phyloP scores from a whole-genome alignment of 352 stramenopile species.

The Pythium chondricola region DNA sequence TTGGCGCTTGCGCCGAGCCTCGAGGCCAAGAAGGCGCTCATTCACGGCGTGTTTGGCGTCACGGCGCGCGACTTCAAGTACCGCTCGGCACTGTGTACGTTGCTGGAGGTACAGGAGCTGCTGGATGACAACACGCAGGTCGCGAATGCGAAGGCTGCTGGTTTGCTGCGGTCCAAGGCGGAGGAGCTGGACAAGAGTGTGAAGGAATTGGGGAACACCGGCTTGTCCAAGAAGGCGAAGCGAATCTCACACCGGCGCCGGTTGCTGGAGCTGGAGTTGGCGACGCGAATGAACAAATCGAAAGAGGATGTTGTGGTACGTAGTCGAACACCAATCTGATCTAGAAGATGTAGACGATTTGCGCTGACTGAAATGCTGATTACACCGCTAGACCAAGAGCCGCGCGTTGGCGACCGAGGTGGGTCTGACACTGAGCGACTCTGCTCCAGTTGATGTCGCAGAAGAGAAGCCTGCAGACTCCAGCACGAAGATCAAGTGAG shows the following conservation, averaged over 20 bases:
- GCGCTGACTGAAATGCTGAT: too few species aligned
- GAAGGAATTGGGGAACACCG: slow-evolving; percentile 13
- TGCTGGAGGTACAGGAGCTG: slow-evolving; percentile 35
- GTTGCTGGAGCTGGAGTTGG: slow-evolving; percentile 37
- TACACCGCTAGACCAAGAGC: too few species aligned
- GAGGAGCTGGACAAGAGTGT: slow-evolving; percentile 6
- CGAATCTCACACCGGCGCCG: slow-evolving; percentile 28
- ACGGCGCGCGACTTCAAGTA: slow-evolving; percentile 10
- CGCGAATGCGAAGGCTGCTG: slow-evolving; percentile 13
- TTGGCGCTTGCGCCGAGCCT: slow-evolving; percentile 17
- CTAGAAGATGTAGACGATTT: too few species aligned
- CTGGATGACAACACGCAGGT: slow-evolving; percentile 9
- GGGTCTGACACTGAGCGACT: slow-evolving; percentile 20
- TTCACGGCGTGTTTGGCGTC: slow-evolving; percentile 4
- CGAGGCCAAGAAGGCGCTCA: slow-evolving; percentile 13
- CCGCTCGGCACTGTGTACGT: slow-evolving; percentile 9
- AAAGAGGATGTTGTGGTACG: slow-evolving; percentile 10
- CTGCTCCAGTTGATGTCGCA: slow-evolving; percentile 15
- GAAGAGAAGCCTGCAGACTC: slow-evolving; percentile 3
- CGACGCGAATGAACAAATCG: slow-evolving; percentile 21
- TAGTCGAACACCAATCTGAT: too few species aligned
- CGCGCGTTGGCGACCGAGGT: slow-evolving; percentile 17
- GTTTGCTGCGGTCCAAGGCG: slow-evolving; percentile 14
- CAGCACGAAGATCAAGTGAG: background rate
- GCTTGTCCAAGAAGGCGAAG: slow-evolving; percentile 20